phyloP scores from a whole-genome alignment of 2,329 filamentous ascomycete genomes.

The Colletotrichum sp. region DNA sequence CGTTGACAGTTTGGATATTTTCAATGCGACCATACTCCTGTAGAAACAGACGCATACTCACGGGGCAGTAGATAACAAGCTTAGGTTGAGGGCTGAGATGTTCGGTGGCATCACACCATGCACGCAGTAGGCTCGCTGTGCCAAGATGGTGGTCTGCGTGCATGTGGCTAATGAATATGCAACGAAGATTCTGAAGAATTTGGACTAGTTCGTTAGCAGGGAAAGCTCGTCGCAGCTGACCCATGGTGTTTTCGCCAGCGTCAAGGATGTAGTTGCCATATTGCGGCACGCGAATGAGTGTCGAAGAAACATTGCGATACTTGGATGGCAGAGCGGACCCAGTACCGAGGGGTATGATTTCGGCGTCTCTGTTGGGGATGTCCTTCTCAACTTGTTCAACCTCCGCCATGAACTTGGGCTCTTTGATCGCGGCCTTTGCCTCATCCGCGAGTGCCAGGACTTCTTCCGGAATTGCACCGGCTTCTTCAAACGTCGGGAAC shows the following conservation, averaged over 20 bases:
- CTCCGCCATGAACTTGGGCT: constrained; percentile 50
- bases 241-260: constrained; percentile 89
- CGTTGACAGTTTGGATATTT: constrained; percentile 68
- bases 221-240: constrained; percentile 81
- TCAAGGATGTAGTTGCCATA: constrained; percentile 91
- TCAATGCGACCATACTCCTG: constrained; percentile 81
- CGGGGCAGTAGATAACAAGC: constrained; percentile 72
- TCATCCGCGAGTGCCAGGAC: constrained; percentile 58
- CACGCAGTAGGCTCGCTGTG: constrained; percentile 77
- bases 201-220: constrained; percentile 65
- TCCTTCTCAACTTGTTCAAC: constrained; percentile 62
- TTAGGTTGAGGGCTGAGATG: constrained; percentile 34
- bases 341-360: constrained; percentile 88
- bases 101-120: constrained; percentile 70
- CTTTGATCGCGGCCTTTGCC: constrained; percentile 46
- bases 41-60: constrained; percentile 76
- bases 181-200: constrained; percentile 79
- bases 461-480: constrained; percentile 42
- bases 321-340: constrained; percentile 90
- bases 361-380: constrained; percentile 76
- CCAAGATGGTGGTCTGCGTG: constrained; percentile 97
- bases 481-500: constrained; percentile 40
- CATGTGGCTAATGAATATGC: constrained; percentile 92
- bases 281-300: constrained; percentile 81
- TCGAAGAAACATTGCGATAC: constrained; percentile 93